Base-by-base conservation (phyloP, 192 early-diverging fungal species). In the Backusella morwellensis region DNA sequence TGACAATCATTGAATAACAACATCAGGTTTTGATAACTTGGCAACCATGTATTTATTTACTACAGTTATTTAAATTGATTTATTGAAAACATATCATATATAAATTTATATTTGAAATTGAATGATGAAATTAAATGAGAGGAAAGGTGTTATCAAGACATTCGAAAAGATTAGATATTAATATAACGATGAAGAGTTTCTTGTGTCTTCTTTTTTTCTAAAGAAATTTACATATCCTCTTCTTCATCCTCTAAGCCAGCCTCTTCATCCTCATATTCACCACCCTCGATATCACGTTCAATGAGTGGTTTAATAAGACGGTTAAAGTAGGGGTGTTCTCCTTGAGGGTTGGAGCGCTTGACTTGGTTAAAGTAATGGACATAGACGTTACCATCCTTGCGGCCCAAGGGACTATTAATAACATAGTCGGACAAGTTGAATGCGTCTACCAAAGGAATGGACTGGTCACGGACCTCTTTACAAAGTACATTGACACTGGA, bases 371-470 rank as follows among this genome's bases (percentile, higher is more conserved):
- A 96, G 92, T 97, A 97, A 75, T 92, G 86, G 52, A 88, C 91
- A 81, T 95, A 96, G 17, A 95, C 90, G 79, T 96, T 88, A 73
- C 96, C 96, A 67, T 96, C 95, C 77, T 88, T 90, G 44, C 92
- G 88, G 50, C 96, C 96, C 35, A 97, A 80, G 26, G 96, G 96
- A 67, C 94, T 94, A 86, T 95, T 96, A 79, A 97, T 84, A 36
- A 97, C 90, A 81, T 93, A 96, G 81, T 97, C 96, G 9, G 91
- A 88, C 86, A 92, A 93, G 77, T 94, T 95, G 85, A 96, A 97
- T 23, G 94, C 85, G 81, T 97, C 96, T 21, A 94, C 93, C 36
- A 96, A 81, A 11, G 94, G 89, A 83, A 97, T 92, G 50, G 92
- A 92, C 76, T 96, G 91, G 54, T 90, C 85, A 75, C 96, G 91